Conservation (phyloP, 768 basidiomycete genomes). For the Tricholoma matsutake region DNA sequence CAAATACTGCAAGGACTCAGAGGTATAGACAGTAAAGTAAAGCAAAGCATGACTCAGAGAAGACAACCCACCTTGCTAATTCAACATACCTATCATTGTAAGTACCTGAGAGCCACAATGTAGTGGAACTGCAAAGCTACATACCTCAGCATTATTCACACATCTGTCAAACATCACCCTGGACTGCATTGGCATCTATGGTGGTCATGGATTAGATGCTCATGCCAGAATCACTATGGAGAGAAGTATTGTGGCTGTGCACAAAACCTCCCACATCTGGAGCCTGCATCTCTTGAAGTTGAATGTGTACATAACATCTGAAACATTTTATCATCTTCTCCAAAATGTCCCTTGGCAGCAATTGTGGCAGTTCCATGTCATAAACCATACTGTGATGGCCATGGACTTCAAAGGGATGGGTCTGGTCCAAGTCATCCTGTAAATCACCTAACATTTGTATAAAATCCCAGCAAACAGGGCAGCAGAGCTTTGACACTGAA, state of each 20-base stretch:
- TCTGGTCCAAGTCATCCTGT: not conserved
- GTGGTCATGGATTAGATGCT: not conserved
- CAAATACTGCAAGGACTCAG: too few species aligned
- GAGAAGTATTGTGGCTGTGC: not conserved
- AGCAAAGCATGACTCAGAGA: too few species aligned
- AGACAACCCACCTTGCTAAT: too few species aligned
- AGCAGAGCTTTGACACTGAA: not conserved
- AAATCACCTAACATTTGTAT: not conserved
- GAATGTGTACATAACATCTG: not conserved
- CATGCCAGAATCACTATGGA: not conserved
- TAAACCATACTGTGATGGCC: not conserved
- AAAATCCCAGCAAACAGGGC: not conserved
- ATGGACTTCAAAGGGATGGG: not conserved
- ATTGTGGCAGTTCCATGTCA: not conserved
- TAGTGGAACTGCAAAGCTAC: too few species aligned
- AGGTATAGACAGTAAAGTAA: too few species aligned
- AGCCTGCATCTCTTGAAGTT: not conserved
- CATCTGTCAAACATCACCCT: too few species aligned
- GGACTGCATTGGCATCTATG: not conserved
- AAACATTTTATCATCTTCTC: not conserved
- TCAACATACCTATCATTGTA: too few species aligned
- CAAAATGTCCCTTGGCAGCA: not conserved
- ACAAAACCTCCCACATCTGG: not conserved
- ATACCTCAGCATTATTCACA: too few species aligned
- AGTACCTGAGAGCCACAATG: too few species aligned